A percentile compares a stretch with the other conserved stretches of the same genome.
Conservation (phyloP, 2,329 filamentous ascomycete genomes). For the Harringtonia lauricola region DNA sequence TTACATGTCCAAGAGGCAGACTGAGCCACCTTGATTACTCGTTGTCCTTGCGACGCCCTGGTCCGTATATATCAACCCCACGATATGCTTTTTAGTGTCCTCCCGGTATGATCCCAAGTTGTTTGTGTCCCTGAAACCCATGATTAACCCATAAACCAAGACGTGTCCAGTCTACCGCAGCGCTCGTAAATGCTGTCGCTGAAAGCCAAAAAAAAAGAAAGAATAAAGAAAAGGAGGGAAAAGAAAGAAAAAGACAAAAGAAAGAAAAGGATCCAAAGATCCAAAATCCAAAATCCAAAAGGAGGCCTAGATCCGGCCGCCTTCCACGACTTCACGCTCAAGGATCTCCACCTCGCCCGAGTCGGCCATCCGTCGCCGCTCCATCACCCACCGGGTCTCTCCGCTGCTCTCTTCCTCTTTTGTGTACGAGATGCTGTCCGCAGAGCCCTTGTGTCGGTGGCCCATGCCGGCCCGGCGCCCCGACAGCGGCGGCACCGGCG, state of each 20-base stretch:
- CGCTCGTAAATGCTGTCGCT: too few species aligned
- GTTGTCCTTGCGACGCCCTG: too few species aligned
- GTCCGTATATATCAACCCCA: not conserved
- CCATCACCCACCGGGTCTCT: conserved; percentile 56
- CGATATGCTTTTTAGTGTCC: too few species aligned
- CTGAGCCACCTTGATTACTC: too few species aligned
- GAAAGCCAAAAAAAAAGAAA: not conserved
- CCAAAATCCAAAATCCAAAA: too few species aligned
- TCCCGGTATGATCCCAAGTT: too few species aligned
- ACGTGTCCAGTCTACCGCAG: not conserved
- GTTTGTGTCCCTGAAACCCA: too few species aligned
- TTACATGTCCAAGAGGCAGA: too few species aligned
- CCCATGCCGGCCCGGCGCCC: conserved; percentile 22
- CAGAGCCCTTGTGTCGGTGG: conserved; percentile 43
- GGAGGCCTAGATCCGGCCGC: conserved; percentile 37
- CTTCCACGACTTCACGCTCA: conserved; percentile 52
- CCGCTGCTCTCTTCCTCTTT: conserved; percentile 49
- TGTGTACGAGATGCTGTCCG: conserved; percentile 60
- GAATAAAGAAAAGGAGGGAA: not conserved
- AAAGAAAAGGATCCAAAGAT: too few species aligned
- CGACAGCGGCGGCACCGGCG: conserved; percentile 7
- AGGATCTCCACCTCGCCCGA: conserved; percentile 54
- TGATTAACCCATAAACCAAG: too few species aligned
- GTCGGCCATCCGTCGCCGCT: conserved; percentile 55
- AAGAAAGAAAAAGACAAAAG: not conserved